Base-by-base conservation (phyloP, 495 filamentous ascomycete species). In the Xylaria scruposa region DNA sequence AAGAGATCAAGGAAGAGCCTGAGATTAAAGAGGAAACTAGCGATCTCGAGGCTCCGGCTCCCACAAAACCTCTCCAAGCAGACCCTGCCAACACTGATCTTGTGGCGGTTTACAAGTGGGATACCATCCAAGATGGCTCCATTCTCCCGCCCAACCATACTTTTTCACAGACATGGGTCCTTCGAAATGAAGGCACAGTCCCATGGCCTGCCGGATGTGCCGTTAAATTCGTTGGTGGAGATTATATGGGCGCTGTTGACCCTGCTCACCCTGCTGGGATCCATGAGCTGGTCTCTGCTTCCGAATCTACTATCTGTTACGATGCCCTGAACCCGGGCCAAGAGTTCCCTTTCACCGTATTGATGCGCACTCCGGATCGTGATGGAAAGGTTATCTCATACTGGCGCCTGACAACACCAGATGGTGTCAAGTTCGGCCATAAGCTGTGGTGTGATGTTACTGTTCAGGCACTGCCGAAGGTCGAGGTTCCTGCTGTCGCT, bases 391-490 rank as follows among this genome's bases (percentile, higher is more conserved):
- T 90, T 72, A 94, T 97, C 74, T 98, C 95, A 12, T 97, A 98
- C 87, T 99, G 97, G 97, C 94, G 95, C 70, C 87, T 98, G 75
- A 96, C 94, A 73, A 88, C 92, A 59, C 87, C 90, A 33, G 91
- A 95, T 72, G 94, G 95, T 38, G 84, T 85, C 69, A 90, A 91
- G 54, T 98, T 99, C 71, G 96, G 96, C 60, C 93, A 97, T 82
- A 91, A 92, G 76, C 85, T 99, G 46, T 99, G 96, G 96, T 98
- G 95, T 78, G 94, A 98, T 72, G 86, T 99, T 73, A 86, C 89
- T 67, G 92, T 97, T 31, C 74, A 86, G 72, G 75, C 73, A 46
- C 74, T 76, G 4, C 70, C 70, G 54, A 72, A 80, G 56, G 12
- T 13, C 17, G 44, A 64, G 36, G 58, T 69, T 53, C 67, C 72